These are phyloP conservation scores for Lagenidium giganteum DNA, from an alignment of 352 stramenopile genomes.

Conservation along the genomic window DNA sequence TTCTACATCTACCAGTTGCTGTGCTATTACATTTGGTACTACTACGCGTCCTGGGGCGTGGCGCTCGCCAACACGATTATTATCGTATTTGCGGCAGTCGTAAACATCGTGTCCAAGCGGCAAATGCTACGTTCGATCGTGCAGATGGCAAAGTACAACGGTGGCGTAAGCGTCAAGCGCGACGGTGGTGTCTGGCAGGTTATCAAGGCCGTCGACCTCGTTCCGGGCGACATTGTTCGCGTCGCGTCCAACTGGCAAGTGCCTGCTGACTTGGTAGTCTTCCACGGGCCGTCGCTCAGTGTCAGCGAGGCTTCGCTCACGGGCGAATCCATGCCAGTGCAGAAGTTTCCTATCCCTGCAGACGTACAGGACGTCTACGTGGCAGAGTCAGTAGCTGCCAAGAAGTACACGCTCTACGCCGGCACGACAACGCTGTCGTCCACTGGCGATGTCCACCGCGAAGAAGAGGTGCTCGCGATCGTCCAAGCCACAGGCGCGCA, in stretches of 20 bases:
- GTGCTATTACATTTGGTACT: slow-evolving; percentile 65
- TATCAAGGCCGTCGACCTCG: slow-evolving; percentile 34
- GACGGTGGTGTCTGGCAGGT: slow-evolving; percentile 38
- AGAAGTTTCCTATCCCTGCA: slow-evolving; percentile 60
- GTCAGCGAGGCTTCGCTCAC: slow-evolving; percentile 70
- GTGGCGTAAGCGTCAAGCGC: slow-evolving; percentile 55
- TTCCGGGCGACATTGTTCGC: slow-evolving; percentile 55
- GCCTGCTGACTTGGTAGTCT: slow-evolving; percentile 54
- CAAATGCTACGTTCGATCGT: slow-evolving; percentile 42
- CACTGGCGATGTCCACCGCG: too few relatives aligned
- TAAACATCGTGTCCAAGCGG: slow-evolving; percentile 58
- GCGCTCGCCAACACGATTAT: slow-evolving; percentile 48
- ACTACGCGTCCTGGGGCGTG: slow-evolving; percentile 50
- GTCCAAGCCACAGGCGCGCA: slow-evolving; percentile 76
- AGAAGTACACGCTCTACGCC: slow-evolving; percentile 82
- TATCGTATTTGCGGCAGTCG: slow-evolving; percentile 30
- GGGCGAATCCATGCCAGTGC: slow-evolving; percentile 77
- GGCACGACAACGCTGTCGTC: slow-evolving; percentile 72
- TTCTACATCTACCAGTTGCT: slow-evolving; percentile 24
- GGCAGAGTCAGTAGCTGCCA: slow-evolving; percentile 40
- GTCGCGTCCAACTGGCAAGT: slow-evolving; percentile 52
- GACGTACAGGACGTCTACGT: slow-evolving; percentile 44
- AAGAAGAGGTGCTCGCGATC: slow-evolving; percentile 61
- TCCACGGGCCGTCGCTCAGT: slow-evolving; percentile 58
- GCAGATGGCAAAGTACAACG: slow-evolving; percentile 50